Percentiles rank a stretch among this genome's conserved stretches.
These are phyloP conservation scores for Penicillium sp. DNA, from an alignment of 2,329 filamentous ascomycete genomes.

Conservation along the genomic window DNA sequence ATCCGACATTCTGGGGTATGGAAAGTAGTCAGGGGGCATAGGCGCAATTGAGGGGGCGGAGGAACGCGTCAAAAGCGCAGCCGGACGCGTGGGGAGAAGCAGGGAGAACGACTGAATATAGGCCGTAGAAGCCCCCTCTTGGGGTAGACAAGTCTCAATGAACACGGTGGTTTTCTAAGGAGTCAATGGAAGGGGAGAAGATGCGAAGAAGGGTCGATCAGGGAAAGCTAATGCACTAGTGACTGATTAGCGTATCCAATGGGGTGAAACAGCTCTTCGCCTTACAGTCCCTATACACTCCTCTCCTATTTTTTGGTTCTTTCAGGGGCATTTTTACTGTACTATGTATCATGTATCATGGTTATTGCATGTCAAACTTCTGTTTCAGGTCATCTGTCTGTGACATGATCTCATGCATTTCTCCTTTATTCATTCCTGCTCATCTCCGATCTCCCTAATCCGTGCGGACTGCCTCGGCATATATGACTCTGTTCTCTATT, in stretches of 20 bases:
- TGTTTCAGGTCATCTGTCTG: not conserved
- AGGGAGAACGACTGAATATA: not conserved
- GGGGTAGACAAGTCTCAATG: slow-evolving; percentile 3
- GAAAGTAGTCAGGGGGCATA: slow-evolving; percentile 18
- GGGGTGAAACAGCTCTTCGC: slow-evolving; percentile 12
- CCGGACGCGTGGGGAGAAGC: slow-evolving; percentile 2
- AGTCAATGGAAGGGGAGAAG: slow-evolving; percentile 8
- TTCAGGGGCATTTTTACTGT: not conserved
- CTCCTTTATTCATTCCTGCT: not conserved
- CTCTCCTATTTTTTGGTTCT: not conserved
- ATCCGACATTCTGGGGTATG: slow-evolving; percentile 19
- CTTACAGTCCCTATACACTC: slow-evolving; percentile 2
- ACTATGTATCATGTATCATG: not conserved
- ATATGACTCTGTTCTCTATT: not conserved
- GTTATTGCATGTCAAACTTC: not conserved
- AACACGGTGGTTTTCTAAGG: slow-evolving; percentile 17
- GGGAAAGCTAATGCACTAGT: slow-evolving; percentile 17
- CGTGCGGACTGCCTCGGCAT: not conserved
- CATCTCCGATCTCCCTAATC: not conserved
- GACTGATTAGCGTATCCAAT: slow-evolving; percentile 18
- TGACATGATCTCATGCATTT: slow-evolving; percentile 6
- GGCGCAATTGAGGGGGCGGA: slow-evolving; percentile 1
- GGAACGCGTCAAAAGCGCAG: slow-evolving; percentile 2
- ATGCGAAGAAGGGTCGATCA: slow-evolving; percentile 18
- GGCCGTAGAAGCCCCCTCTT: not conserved